phyloP scores from a whole-genome alignment of 2,329 filamentous ascomycete genomes.

The Sporothrix variecibatus region DNA sequence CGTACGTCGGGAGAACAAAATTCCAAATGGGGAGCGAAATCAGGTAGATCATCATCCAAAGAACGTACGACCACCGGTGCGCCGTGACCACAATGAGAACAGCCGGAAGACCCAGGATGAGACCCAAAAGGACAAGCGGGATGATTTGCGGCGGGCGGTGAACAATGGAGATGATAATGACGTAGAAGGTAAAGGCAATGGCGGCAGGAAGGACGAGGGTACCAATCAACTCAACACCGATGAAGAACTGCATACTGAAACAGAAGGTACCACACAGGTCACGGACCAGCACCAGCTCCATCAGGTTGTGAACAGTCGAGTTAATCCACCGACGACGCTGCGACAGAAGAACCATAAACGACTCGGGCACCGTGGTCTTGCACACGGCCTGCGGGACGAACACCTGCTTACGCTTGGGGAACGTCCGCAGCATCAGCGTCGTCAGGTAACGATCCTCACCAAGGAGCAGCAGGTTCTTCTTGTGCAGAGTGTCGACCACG shows the following conservation, averaged over 20 bases:
- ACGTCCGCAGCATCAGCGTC: slow-evolving; percentile 97
- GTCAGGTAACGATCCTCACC: slow-evolving; percentile 95
- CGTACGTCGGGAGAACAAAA: slow-evolving; percentile 88
- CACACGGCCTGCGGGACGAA: slow-evolving; percentile 98
- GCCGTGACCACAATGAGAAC: slow-evolving; percentile 91
- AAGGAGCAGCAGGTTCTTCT: slow-evolving; percentile 89
- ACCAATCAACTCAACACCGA: slow-evolving; percentile 92
- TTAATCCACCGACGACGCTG: slow-evolving; percentile 99
- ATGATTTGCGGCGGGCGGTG: slow-evolving; percentile 78
- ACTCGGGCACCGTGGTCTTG: slow-evolving; percentile 94
- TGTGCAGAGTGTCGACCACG: slow-evolving; percentile 95
- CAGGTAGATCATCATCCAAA: slow-evolving; percentile 98
- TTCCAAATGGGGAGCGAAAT: slow-evolving; percentile 95
- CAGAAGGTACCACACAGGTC: slow-evolving; percentile 98
- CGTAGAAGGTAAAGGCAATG: slow-evolving; percentile 95
- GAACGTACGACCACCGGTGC: slow-evolving; percentile 85
- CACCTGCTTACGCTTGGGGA: slow-evolving; percentile 98
- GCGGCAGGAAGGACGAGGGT: slow-evolving; percentile 94
- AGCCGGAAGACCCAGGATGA: slow-evolving; percentile 92
- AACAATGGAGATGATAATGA: slow-evolving; percentile 86
- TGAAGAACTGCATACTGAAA: slow-evolving; percentile 99
- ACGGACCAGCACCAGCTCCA: slow-evolving; percentile 93
- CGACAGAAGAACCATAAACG: slow-evolving; percentile 88
- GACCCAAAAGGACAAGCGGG: slow-evolving; percentile 80
- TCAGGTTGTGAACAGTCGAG: slow-evolving; percentile 96